These are phyloP conservation scores for Millerago galiae DNA, from an alignment of 805 yeast species.

Conservation along the genomic window DNA sequence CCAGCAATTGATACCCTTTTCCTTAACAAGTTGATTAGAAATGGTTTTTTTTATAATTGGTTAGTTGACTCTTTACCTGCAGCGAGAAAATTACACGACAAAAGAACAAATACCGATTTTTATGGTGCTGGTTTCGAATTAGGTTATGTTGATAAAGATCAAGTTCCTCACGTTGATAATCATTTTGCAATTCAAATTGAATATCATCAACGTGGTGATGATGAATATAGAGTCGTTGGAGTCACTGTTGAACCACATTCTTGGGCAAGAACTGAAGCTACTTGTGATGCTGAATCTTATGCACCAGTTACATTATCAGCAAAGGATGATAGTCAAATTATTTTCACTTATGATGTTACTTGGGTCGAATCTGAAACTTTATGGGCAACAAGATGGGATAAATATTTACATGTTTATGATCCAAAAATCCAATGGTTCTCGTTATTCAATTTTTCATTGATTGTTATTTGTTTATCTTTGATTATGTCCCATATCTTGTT, in stretches of 20 bases:
- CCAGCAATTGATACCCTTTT: constrained; percentile 64
- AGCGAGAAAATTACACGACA: constrained; percentile 55
- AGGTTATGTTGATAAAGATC: constrained; percentile 58
- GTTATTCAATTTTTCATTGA: constrained; percentile 74
- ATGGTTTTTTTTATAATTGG: constrained; percentile 89
- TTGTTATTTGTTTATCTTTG: constrained; percentile 69
- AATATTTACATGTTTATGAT: constrained; percentile 84
- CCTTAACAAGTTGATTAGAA: constrained; percentile 70
- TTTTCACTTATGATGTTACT: constrained; percentile 76
- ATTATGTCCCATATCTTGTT: constrained; percentile 74
- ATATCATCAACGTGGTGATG: constrained; percentile 68
- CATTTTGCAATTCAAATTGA: constrained; percentile 77
- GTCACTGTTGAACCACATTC: constrained; percentile 73
- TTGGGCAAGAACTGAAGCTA: constrained; percentile 33
- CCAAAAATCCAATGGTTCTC: constrained; percentile 97
- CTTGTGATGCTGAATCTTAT: constrained; percentile 25
- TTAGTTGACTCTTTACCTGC: constrained; percentile 92
- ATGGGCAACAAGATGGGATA: constrained; percentile 99
- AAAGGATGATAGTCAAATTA: constrained; percentile 47
- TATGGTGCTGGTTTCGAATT: constrained; percentile 79
- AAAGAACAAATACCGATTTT: constrained; percentile 51
- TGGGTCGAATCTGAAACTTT: constrained; percentile 66
- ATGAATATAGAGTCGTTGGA: constrained; percentile 83
- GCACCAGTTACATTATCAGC: constrained; percentile 43
- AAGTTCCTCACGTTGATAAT: constrained; percentile 60